phyloP scores from a whole-genome alignment of 2,329 filamentous ascomycete genomes.

The Talaromyces sp. region DNA sequence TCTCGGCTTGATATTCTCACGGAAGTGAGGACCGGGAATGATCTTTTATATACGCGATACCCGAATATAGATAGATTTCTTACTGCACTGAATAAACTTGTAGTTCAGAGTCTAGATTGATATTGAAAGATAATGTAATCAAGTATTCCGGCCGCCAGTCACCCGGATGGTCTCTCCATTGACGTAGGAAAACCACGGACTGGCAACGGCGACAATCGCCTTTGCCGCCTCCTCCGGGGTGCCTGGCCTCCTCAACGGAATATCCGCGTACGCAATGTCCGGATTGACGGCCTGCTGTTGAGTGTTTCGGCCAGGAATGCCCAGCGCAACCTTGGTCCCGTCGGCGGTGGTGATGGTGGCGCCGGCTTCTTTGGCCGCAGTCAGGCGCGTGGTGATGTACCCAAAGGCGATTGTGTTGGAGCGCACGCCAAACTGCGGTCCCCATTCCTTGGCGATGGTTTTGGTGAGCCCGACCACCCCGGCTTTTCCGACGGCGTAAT shows the following conservation, averaged over 20 bases:
- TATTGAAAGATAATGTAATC: constrained; percentile 16
- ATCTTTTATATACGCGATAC: not conserved
- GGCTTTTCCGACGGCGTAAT: constrained; percentile 81
- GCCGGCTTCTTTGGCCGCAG: constrained; percentile 77
- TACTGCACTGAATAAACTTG: not conserved
- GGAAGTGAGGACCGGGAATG: not conserved
- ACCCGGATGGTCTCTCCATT: constrained; percentile 83
- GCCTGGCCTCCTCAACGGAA: constrained; percentile 71
- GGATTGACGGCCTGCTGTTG: constrained; percentile 33
- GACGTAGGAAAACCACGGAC: constrained; percentile 78
- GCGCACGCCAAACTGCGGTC: constrained; percentile 73
- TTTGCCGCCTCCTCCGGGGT: constrained; percentile 75
- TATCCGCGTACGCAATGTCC: constrained; percentile 56
- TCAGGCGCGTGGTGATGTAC: constrained; percentile 72
- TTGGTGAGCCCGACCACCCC: constrained; percentile 78
- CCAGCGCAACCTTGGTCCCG: constrained; percentile 68
- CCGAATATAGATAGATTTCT: constrained; percentile 2
- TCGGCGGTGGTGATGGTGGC: constrained; percentile 71
- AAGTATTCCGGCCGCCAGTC: constrained; percentile 67
- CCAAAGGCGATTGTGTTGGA: constrained; percentile 83
- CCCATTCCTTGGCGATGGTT: constrained; percentile 90
- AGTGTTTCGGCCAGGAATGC: constrained; percentile 53
- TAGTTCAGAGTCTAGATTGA: not conserved
- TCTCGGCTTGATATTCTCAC: not conserved
- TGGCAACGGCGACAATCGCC: constrained; percentile 70